These are phyloP conservation scores for Bassia scoparia DNA, from an alignment of 148 eudicot species.

Conservation along the genomic window DNA sequence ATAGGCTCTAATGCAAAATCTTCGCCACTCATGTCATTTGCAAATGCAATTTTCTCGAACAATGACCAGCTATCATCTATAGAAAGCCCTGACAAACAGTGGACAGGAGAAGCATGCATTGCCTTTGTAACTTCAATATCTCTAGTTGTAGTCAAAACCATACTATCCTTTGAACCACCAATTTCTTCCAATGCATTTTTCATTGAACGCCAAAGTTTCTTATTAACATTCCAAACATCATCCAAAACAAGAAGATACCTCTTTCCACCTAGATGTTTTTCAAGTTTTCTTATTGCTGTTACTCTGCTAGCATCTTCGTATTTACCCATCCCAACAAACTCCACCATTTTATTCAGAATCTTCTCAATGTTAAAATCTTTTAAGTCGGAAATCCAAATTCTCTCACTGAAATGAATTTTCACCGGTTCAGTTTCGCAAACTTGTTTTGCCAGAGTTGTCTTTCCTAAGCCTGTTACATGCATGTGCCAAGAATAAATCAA, in stretches of 20 bases:
- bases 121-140: background rate
- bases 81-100: background rate
- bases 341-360: background rate
- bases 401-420: background rate
- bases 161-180: background rate
- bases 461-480: too few species aligned
- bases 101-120: constrained; percentile 4
- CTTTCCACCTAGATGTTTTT: background rate
- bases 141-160: constrained; percentile 9
- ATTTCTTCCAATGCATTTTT: background rate
- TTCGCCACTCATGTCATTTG: background rate
- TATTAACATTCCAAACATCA: constrained; percentile 16
- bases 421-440: background rate
- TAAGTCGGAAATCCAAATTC: constrained; percentile 6
- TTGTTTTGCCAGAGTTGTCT: background rate
- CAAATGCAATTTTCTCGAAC: constrained; percentile 7
- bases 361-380: background rate
- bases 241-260: constrained; percentile 8
- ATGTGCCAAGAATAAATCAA: too few species aligned
- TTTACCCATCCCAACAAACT: background rate
- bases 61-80: constrained; percentile 1
- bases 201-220: background rate
- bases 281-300: background rate
- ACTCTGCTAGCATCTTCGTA: background rate
- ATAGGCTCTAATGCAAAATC: background rate